A percentile compares a stretch with the other conserved stretches of the same genome.
phyloP scores from a whole-genome alignment of 2,329 filamentous ascomycete genomes.

The Rhinocladiella similis region DNA sequence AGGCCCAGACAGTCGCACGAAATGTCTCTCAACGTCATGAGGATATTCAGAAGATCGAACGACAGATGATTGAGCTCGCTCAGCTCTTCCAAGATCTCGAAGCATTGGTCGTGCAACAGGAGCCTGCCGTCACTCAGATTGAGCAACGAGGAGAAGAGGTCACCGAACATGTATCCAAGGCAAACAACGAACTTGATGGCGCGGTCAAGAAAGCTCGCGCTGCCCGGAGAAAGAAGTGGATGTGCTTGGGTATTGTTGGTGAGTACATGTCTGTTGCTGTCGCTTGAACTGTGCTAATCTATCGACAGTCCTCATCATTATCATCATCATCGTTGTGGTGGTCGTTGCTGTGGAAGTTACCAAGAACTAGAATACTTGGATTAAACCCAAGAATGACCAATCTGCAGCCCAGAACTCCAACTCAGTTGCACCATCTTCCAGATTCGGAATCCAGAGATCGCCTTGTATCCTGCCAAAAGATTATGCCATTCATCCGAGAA shows the following conservation, averaged over 20 bases:
- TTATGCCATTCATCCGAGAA: neutral
- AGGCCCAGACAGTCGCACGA: conserved; percentile 74
- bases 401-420: neutral
- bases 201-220: conserved; percentile 79
- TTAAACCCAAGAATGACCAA: neutral
- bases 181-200: conserved; percentile 77
- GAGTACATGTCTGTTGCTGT: conserved; percentile 37
- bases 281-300: conserved; percentile 3
- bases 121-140: conserved; percentile 75
- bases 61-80: conserved; percentile 81
- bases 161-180: conserved; percentile 78
- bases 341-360: conserved; percentile 52
- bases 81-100: conserved; percentile 91
- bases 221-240: conserved; percentile 94
- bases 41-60: conserved; percentile 88
- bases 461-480: neutral
- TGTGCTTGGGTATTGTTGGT: conserved; percentile 75
- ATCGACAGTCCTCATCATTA: conserved; percentile 53
- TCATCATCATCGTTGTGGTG: conserved; percentile 50
- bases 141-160: conserved; percentile 86
- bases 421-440: neutral
- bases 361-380: conserved; percentile 26
- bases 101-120: conserved; percentile 80
- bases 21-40: conserved; percentile 81
- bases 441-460: neutral